These are phyloP conservation scores for Colletotrichum graminicola DNA, from an alignment of 2,329 filamentous ascomycete species.

Conservation along the genomic window DNA sequence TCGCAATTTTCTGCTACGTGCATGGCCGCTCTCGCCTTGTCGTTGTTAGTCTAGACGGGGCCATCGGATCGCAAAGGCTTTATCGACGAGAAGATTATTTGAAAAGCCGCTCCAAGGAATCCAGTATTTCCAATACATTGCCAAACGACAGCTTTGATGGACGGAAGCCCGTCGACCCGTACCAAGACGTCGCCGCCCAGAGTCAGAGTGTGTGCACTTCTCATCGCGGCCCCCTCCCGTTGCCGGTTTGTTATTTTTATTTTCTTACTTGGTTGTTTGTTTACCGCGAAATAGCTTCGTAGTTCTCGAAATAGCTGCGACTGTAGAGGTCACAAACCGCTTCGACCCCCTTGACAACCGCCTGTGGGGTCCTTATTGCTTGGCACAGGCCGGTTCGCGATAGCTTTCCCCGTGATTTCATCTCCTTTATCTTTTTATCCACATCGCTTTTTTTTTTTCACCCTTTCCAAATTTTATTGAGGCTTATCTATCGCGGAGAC, in stretches of 20 bases:
- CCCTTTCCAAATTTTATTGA: too few relatives aligned
- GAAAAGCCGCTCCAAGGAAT: not conserved
- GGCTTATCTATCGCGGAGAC: not conserved
- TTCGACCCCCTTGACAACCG: not conserved
- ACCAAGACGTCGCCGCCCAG: not conserved
- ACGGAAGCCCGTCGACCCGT: not conserved
- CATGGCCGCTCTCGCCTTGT: accelerated
- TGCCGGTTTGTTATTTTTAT: not conserved
- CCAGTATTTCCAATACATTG: not conserved
- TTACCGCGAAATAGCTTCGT: too few relatives aligned
- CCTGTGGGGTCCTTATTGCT: not conserved
- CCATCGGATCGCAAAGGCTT: not conserved
- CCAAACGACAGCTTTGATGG: not conserved
- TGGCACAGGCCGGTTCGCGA: not conserved
- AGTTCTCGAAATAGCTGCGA: slow-evolving; percentile 34
- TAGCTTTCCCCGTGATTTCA: not conserved
- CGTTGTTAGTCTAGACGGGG: not conserved
- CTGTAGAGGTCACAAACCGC: slow-evolving; percentile 12
- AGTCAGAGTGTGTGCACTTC: not conserved
- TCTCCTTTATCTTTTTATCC: not conserved
- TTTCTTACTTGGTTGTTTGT: too few relatives aligned
- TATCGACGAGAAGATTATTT: not conserved
- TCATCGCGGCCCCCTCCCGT: not conserved
- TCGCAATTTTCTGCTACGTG: too few relatives aligned
- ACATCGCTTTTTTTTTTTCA: not conserved